Evolutionary conservation across 2,329 filamentous ascomycete species (phyloP).

Genomic region (Epichloe typhina): DNA sequence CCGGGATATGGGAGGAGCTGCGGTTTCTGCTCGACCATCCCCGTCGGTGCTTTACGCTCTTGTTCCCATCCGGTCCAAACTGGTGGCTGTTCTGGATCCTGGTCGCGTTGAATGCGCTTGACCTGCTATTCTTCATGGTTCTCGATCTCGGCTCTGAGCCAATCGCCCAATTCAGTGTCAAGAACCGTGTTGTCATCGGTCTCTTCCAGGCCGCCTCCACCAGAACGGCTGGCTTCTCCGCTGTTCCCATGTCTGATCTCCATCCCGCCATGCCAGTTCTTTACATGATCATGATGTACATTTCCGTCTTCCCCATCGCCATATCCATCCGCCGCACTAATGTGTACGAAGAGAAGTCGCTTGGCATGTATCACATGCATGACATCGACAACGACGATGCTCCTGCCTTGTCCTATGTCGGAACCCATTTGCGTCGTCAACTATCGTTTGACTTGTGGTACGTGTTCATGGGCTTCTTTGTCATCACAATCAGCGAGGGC

Average conservation of each 20-base stretch:
- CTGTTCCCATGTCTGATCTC: conserved; percentile 61
- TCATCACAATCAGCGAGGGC: conserved; percentile 84
- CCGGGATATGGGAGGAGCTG: conserved; percentile 76
- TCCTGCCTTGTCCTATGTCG: conserved; percentile 67
- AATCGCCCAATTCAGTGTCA: conserved; percentile 54
- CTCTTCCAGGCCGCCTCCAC: conserved; percentile 86
- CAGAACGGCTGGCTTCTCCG: conserved; percentile 79
- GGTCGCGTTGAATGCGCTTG: conserved; percentile 66
- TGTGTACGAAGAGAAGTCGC: conserved; percentile 84
- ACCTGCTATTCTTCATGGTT: conserved; percentile 83
- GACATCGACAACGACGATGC: conserved; percentile 38
- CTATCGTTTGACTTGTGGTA: conserved; percentile 98
- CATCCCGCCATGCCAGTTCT: conserved; percentile 89
- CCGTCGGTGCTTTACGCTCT: conserved; percentile 84
- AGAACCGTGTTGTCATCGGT: conserved; percentile 69
- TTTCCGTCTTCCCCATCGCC: conserved; percentile 91
- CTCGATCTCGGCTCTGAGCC: conserved; percentile 67
- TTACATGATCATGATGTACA: conserved; percentile 99
- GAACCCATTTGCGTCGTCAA: conserved; percentile 81
- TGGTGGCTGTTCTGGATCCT: conserved; percentile 94
- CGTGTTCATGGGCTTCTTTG: conserved; percentile 84
- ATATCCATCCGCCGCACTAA: conserved; percentile 91
- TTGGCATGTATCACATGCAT: conserved; percentile 54
- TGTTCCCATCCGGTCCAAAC: conserved; percentile 80
- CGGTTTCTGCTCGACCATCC: conserved; percentile 88